Evolutionary conservation across 495 filamentous ascomycete species (phyloP).

Genomic region (Amphirosellinia nigrospora): DNA sequence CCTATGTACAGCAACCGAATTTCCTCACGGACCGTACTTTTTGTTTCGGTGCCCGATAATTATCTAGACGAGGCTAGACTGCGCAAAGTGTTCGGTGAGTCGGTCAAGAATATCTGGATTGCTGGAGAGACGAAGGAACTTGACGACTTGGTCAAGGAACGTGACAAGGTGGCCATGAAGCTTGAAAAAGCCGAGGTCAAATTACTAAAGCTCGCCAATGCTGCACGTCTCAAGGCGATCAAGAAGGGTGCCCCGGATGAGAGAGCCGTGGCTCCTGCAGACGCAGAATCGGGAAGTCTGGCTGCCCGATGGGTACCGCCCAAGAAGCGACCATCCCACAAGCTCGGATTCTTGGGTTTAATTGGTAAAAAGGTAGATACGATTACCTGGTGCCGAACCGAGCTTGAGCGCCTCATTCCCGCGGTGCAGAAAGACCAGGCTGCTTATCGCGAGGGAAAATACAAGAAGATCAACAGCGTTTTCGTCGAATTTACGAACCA

Average conservation of each 20-base stretch:
- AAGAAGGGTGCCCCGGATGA: constrained; percentile 70
- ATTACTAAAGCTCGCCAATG: constrained; percentile 83
- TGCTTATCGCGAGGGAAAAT: constrained; percentile 73
- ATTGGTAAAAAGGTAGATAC: constrained; percentile 94
- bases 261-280: constrained; percentile 53
- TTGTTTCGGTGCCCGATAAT: constrained; percentile 78
- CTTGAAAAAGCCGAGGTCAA: constrained; percentile 90
- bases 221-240: constrained; percentile 69
- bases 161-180: constrained; percentile 81
- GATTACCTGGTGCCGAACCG: constrained; percentile 87
- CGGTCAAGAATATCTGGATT: constrained; percentile 88
- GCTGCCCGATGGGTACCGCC: constrained; percentile 79
- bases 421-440: constrained; percentile 78
- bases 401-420: constrained; percentile 82
- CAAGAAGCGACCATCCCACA: constrained; percentile 87
- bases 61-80: constrained; percentile 78
- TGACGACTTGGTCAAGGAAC: constrained; percentile 82
- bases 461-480: constrained; percentile 70
- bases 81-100: constrained; percentile 76
- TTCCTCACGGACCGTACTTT: constrained; percentile 92
- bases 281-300: constrained; percentile 73
- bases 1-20: constrained; percentile 87
- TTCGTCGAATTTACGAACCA: constrained; percentile 90
- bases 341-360: constrained; percentile 71
- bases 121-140: constrained; percentile 79